Evolutionary conservation across 495 filamentous ascomycete genomes (phyloP), one percentile per base, ranked within the genome.

Genomic region (Choiromyces venosus): DNA sequence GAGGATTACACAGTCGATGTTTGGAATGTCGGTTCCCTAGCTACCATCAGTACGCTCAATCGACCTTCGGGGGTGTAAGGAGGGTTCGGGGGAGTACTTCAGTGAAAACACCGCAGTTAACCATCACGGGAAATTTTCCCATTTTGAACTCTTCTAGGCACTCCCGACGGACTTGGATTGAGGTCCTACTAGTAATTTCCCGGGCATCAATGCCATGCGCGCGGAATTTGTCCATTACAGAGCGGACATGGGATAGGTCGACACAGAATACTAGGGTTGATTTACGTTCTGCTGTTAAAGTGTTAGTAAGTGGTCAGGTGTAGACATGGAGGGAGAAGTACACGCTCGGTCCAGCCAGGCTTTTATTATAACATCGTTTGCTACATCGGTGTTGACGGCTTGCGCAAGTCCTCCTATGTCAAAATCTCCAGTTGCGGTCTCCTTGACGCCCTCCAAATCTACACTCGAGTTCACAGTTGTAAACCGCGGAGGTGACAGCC

Each of bases 101-200:
- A 3, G 94, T 98, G 76, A 97, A 97, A 67, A 99, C 89, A 4
- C 93, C 93, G 82, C 95, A 98, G 81, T 99, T 99, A 42, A 99
- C 82, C 21, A 99, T 87, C 7, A 99, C 92, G 0, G 92, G 92
- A 71, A 89, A 97, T 71, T 94, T 86, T n/a, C 88, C 86, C 0
- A 83, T 84, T 69, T 85, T 91, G 82, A 99, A 99, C 6, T 85
- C 86, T 39, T 90, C 88, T 1, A 99, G 82, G 8, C 87, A 85
- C 39, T 91, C 86, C 37, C 88, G 86, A 10, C 95, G 87, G 29
- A 87, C 85, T 19, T 85, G 76, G 61, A 87, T 89, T 0, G 86
- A 82, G 0, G 93, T 99, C n/a, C 89, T 85, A 29, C 91, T 87
- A 1, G 93, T 97, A 18, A 98, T 88, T 78, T 88, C 94, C 18